These are phyloP conservation scores for Penicillium cataractarum DNA, from an alignment of 495 filamentous ascomycete genomes.

Conservation along the genomic window DNA sequence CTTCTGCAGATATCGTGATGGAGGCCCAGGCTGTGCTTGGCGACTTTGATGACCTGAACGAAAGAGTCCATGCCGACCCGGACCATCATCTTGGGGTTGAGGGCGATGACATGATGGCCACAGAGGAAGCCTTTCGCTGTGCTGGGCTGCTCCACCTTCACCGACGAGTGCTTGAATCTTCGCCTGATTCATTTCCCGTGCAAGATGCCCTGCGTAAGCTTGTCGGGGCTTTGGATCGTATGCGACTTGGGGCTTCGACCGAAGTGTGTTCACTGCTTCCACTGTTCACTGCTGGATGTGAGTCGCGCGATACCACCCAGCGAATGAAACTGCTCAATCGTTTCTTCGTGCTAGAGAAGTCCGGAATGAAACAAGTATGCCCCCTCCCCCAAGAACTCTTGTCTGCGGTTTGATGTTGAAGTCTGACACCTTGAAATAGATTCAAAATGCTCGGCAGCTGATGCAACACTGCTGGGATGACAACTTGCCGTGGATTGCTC, in stretches of 20 bases:
- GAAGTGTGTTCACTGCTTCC: conserved; percentile 82
- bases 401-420: not conserved
- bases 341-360: conserved; percentile 69
- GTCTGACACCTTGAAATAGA: conserved; percentile 25
- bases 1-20: conserved; percentile 53
- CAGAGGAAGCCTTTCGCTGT: conserved; percentile 80
- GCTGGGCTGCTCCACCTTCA: conserved; percentile 79
- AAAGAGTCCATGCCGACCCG: conserved; percentile 34
- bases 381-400: not conserved
- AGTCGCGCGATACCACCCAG: conserved; percentile 59
- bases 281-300: conserved; percentile 83
- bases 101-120: conserved; percentile 67
- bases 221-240: conserved; percentile 60
- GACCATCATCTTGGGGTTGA: conserved; percentile 42
- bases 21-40: conserved; percentile 59
- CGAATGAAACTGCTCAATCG: conserved; percentile 65
- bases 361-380: conserved; percentile 74
- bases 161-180: conserved; percentile 68
- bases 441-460: conserved; percentile 48
- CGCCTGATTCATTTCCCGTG: conserved; percentile 58
- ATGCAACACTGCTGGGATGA: conserved; percentile 52
- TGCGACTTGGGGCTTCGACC: conserved; percentile 67
- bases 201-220: conserved; percentile 68
- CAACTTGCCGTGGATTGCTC: conserved; percentile 46
- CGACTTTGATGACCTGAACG: conserved; percentile 48